These are phyloP conservation scores for Boletales sp. DNA, from an alignment of 768 basidiomycete genomes.

Conservation along the genomic window DNA sequence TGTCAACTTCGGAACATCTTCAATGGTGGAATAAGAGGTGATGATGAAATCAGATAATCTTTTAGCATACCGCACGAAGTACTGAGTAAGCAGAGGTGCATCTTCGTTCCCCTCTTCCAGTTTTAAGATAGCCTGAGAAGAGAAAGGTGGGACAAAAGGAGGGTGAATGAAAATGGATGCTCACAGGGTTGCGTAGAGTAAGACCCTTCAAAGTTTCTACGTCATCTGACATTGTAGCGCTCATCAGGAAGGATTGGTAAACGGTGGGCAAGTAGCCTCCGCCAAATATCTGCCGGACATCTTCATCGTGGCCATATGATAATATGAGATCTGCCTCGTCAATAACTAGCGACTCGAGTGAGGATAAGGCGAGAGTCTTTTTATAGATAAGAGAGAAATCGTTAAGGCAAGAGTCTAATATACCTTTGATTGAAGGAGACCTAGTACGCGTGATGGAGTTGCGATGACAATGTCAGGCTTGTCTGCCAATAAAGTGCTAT, in stretches of 20 bases:
- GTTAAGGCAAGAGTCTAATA: slow-evolving; percentile 4
- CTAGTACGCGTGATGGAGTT: slow-evolving; percentile 70
- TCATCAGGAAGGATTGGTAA: slow-evolving; percentile 93
- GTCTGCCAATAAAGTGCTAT: slow-evolving; percentile 57
- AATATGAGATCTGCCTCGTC: slow-evolving; percentile 98
- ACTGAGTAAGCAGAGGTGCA: slow-evolving; percentile 77
- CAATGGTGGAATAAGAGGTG: slow-evolving; percentile 1
- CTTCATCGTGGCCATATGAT: slow-evolving; percentile 94
- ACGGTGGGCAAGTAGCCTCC: slow-evolving; percentile 74
- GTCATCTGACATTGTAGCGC: slow-evolving; percentile 96
- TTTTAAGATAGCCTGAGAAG: slow-evolving; percentile 71
- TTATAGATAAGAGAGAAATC: slow-evolving; percentile 1
- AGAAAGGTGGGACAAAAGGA: not conserved
- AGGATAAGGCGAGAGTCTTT: slow-evolving; percentile 60
- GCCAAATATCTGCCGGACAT: slow-evolving; percentile 68
- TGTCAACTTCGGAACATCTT: slow-evolving; percentile 92
- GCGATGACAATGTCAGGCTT: slow-evolving; percentile 77
- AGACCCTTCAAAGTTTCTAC: slow-evolving; percentile 90
- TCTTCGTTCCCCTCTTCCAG: slow-evolving; percentile 88
- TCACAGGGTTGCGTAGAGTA: slow-evolving; percentile 79
- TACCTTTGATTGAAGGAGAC: slow-evolving; percentile 69
- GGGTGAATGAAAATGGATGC: slow-evolving; percentile 23
- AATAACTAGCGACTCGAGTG: slow-evolving; percentile 84
- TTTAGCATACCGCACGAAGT: slow-evolving; percentile 64
- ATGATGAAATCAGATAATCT: not conserved